Percentiles rank a stretch among this genome's conserved stretches.
phyloP scores from a whole-genome alignment of 2,329 filamentous ascomycete genomes.

The Curvularia spicifera region DNA sequence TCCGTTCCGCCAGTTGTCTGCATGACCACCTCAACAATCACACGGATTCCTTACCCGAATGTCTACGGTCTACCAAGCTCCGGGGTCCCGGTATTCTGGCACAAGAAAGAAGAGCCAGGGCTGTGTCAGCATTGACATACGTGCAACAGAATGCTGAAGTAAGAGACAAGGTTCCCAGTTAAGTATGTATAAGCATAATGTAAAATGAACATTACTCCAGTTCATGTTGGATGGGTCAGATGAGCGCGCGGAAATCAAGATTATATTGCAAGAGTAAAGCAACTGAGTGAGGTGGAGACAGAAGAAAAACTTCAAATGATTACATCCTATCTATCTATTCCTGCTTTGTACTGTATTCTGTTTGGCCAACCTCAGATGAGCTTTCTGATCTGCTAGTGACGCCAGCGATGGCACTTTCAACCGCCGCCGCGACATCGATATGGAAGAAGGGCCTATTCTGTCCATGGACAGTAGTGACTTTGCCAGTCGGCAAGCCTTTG shows the following conservation, averaged over 20 bases:
- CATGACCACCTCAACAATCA: background rate
- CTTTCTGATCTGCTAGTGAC: slow-evolving; percentile 51
- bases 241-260: background rate
- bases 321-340: slow-evolving; percentile 10
- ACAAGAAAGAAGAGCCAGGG: background rate
- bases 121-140: background rate
- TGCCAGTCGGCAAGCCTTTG: slow-evolving; percentile 37
- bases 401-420: slow-evolving; percentile 86
- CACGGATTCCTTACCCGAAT: background rate
- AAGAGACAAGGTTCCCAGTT: background rate
- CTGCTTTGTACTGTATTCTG: slow-evolving; percentile 25
- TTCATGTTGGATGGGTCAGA: background rate
- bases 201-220: background rate
- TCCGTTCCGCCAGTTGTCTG: background rate
- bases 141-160: background rate
- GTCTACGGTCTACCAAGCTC: background rate
- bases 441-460: slow-evolving; percentile 92
- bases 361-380: slow-evolving; percentile 16
- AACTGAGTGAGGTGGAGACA: background rate
- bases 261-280: background rate
- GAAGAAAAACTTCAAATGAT: background rate
- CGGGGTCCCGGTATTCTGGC: background rate
- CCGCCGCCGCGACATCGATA: slow-evolving; percentile 84
- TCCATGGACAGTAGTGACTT: slow-evolving; percentile 76
- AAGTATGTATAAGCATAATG: background rate